A percentile compares a stretch with the other conserved stretches of the same genome.
phyloP scores from a whole-genome alignment of 1,284 basidiomycete species.

The Golubevia sp. region DNA sequence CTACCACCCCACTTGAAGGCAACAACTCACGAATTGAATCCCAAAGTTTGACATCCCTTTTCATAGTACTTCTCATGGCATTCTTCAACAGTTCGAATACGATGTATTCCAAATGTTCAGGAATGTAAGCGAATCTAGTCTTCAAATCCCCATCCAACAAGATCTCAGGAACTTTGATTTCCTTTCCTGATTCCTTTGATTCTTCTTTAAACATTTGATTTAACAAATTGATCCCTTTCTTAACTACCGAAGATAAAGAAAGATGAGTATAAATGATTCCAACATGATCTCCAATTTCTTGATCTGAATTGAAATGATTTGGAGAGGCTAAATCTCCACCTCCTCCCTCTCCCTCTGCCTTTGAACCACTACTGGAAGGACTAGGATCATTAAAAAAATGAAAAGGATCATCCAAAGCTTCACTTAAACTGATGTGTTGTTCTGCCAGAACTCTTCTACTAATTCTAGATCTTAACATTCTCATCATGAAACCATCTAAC shows the following conservation, averaged over 20 bases:
- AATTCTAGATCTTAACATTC: slow-evolving; percentile 88
- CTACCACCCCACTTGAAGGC: no score
- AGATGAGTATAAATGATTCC: slow-evolving; percentile 83
- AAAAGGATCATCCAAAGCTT: slow-evolving; percentile 65
- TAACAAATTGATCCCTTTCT: slow-evolving; percentile 73
- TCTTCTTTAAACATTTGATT: slow-evolving; percentile 68
- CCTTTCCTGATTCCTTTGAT: slow-evolving; percentile 62
- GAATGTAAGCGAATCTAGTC: slow-evolving; percentile 80
- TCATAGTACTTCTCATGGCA: slow-evolving; percentile 61
- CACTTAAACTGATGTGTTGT: slow-evolving; percentile 82
- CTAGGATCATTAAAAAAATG: slow-evolving; percentile 37
- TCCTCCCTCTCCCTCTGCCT: slow-evolving; percentile 7
- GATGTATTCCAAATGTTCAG: slow-evolving; percentile 84
- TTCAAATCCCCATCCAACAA: slow-evolving; percentile 75
- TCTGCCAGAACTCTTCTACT: slow-evolving; percentile 85
- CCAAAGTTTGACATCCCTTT: slow-evolving; percentile 14
- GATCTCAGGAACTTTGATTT: slow-evolving; percentile 69
- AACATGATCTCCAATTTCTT: slow-evolving; percentile 66
- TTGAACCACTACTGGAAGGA: slow-evolving; percentile 2
- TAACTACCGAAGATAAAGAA: slow-evolving; percentile 66
- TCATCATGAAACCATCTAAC: slow-evolving; percentile 83
- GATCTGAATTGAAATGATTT: background rate
- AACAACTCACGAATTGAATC: slow-evolving; percentile 12
- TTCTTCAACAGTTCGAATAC: slow-evolving; percentile 87
- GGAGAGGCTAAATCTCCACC: slow-evolving; percentile 4